These are phyloP conservation scores for Lasiodiplodia hormozganensis DNA, from an alignment of 2,329 filamentous ascomycete species.

Conservation along the genomic window DNA sequence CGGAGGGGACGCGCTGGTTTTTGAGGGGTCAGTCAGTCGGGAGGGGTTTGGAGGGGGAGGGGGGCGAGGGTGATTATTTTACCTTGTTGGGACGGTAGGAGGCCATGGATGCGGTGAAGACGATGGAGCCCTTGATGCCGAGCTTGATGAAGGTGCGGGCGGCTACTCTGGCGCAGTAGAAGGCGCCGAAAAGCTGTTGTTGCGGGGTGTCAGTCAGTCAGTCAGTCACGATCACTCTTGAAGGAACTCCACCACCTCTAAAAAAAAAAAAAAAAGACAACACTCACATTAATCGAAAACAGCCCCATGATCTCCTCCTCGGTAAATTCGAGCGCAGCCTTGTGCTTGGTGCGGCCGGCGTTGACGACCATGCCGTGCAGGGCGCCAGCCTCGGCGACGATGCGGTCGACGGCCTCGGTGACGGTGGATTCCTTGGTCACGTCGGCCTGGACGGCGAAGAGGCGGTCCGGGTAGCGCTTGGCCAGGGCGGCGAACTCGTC, in stretches of 20 bases:
- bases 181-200: constrained; percentile 50
- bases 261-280: neutral
- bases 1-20: constrained; percentile 46
- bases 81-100: constrained; percentile 55
- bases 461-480: constrained; percentile 48
- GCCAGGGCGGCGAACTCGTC: constrained; percentile 51
- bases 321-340: constrained; percentile 59
- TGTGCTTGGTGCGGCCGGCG: constrained; percentile 60
- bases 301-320: constrained; percentile 55
- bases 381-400: constrained; percentile 52
- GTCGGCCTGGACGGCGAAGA: constrained; percentile 54
- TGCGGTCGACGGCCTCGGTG: constrained; percentile 53
- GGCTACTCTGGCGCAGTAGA: constrained; percentile 52
- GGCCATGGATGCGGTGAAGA: constrained; percentile 58
- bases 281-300: constrained; percentile 49
- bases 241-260: too few relatives aligned
- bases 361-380: constrained; percentile 60
- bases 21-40: too few relatives aligned
- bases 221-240: too few relatives aligned
- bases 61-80: neutral
- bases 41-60: neutral
- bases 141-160: constrained; percentile 55
- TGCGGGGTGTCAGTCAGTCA: neutral
- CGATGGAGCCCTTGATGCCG: constrained; percentile 53
- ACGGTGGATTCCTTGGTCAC: constrained; percentile 57